Evolutionary conservation across 2,329 filamentous ascomycete genomes (phyloP), one percentile per base, ranked within the genome.

Genomic region (Sclerotinia spermophila): DNA sequence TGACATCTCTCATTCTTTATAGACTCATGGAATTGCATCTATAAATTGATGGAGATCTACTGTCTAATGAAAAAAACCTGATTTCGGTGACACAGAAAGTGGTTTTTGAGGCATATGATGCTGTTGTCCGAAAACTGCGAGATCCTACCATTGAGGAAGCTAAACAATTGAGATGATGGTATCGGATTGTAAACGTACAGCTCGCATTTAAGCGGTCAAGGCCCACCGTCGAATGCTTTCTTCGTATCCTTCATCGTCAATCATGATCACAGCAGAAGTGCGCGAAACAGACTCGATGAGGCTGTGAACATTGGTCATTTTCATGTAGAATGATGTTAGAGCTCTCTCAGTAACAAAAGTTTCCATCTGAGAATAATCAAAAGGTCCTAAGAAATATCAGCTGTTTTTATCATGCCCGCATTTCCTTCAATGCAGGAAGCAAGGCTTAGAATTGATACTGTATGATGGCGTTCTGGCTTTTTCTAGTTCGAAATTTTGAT

Each of bases 181-280:
- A 38, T 40, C 10, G 44, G 15, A 56, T 67, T 24, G 44, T 42
- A 21, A 53, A 71, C 59, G 17, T 65, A 73, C 73, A 58, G 73
- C 73, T 72, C 73, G 67, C 56, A 62, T 53, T 13, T 73, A 48
- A 27, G 65, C 71, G 10, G 69, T 68, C 27, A 72, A 64, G 35
- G 72, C 69, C 33, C 67, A 73, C 58, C 73, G 70, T 71, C 72
- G 69, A 33, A 73, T 73, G 44, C 72, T 72, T n/a, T 60, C 60
- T 6, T 56, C 53, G 42, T 73, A 74, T 19, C 42, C 51, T 24
- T 70, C 58, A 21, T 74, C 71, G 15, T 33, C 21, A 19, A 45
- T 51, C 2, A 51, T 40, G 13, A 67, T 33, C 27, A 67, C 51
- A 40, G 33, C 51, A 56, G 64, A 51, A 30, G 44, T 38, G n/a